phyloP scores from a whole-genome alignment of 2,329 filamentous ascomycete genomes.

The Graphiopsis chlorocephala region DNA sequence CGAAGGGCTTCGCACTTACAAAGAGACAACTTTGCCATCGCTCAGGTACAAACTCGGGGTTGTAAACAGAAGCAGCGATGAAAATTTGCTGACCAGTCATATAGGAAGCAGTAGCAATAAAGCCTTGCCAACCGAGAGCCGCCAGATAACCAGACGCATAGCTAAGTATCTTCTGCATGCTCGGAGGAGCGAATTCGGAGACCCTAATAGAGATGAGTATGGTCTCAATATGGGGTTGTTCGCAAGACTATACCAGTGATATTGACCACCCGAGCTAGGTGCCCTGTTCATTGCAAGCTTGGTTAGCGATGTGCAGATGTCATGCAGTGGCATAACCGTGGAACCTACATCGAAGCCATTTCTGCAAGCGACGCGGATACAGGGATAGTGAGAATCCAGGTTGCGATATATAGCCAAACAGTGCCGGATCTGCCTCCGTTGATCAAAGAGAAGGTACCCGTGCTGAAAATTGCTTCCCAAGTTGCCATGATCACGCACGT shows the following conservation, averaged over 20 bases:
- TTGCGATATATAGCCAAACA: constrained; percentile 32
- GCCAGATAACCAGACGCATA: constrained; percentile 20
- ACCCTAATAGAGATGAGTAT: neutral
- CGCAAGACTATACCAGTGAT: neutral
- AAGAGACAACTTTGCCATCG: constrained; percentile 21
- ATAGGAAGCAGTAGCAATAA: constrained; percentile 4
- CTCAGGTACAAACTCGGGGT: neutral
- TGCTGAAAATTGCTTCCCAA: constrained; percentile 12
- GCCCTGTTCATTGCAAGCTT: neutral
- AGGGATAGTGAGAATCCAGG: constrained; percentile 28
- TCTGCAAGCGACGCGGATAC: constrained; percentile 29
- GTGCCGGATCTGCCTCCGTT: constrained; percentile 33
- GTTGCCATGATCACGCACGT: constrained; percentile 18
- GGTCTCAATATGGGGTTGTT: neutral
- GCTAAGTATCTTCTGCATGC: constrained; percentile 16
- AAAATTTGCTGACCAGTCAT: neutral
- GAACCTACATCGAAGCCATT: constrained; percentile 34
- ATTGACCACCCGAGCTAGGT: constrained; percentile 14
- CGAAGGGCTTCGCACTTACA: constrained; percentile 35
- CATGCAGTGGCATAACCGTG: neutral
- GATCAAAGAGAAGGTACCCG: constrained; percentile 20
- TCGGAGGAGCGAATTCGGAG: constrained; percentile 21
- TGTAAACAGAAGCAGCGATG: neutral
- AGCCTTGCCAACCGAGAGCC: constrained; percentile 16
- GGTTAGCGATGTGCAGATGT: neutral